Base-by-base conservation (phyloP, 2,329 filamentous ascomycete species). In the Dryadomyces sulphureus region DNA sequence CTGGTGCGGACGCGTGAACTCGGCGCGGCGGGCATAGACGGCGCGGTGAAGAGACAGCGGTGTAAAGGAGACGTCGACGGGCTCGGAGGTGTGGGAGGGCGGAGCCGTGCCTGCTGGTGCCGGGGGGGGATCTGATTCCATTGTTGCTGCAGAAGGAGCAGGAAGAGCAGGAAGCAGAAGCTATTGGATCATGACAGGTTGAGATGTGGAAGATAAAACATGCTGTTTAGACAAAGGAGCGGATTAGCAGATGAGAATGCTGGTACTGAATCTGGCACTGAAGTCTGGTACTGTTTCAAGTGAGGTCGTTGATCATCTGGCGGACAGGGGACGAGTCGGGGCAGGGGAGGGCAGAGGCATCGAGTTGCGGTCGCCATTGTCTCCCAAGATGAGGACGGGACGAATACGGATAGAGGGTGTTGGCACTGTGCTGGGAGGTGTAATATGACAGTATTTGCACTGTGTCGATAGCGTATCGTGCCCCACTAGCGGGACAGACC, bases 1-100 rank as follows among this genome's bases (percentile, higher is more conserved):
- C 43, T 74, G 74, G 59, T 80, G 80, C 38, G 79, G 75, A 34
- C 79, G 76, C 22, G 83, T 81, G 60, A 89, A 98, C 60, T 96
- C 89, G 42, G 75, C 66, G 56, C 80, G 76, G 45, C 92, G 76
- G 35, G 83, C 79, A 57, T 81, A 75, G 35, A 96, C 68, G 25
- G 76, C 75, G 50, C 67, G 69, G 40, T 75, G 75, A n/a, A 82
- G 71, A 4, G 77, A 79, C 45, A 72, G 68, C 1, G 72, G 74
- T 34, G 65, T 69, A 9, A 59, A 59, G n/a, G 57, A 54, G 2
- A 65, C 55, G 34, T 76, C 70, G 45, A 62, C 62, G 8, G 63
- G 58, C 17, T 75, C 71, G 30, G 64, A 62, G 17, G 50, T 53
- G 41, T 56, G 55, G 20, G 65, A 65, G 7, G 62, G 61, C 38